Conservation (phyloP, 768 basidiomycete genomes). For the Trametes elegans region DNA sequence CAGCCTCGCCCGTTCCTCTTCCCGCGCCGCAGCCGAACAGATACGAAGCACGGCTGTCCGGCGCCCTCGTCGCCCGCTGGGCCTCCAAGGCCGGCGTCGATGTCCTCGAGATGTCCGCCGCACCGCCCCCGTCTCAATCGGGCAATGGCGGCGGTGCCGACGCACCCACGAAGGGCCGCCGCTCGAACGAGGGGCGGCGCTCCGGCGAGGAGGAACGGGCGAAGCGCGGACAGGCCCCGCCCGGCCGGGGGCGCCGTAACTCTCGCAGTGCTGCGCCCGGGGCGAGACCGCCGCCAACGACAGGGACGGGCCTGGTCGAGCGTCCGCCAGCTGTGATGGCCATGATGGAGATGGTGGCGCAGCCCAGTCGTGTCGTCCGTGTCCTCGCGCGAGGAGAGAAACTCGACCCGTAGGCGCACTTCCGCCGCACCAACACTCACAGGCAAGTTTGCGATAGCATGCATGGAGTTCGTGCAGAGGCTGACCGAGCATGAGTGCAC, state of each 20-base stretch:
- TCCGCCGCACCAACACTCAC: not conserved
- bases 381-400: conserved; percentile 86
- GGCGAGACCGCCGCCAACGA: conserved; percentile 13
- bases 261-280: conserved; percentile 16
- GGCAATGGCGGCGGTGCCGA: not conserved
- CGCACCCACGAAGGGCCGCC: conserved; percentile 10
- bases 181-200: conserved; percentile 24
- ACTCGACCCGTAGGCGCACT: conserved; percentile 47
- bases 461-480: not conserved
- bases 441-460: not conserved
- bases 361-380: conserved; percentile 72
- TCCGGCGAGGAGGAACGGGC: conserved; percentile 31
- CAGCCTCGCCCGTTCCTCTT: conserved; percentile 58
- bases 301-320: conserved; percentile 55
- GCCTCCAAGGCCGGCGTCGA: conserved; percentile 60
- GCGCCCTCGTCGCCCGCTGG: conserved; percentile 65
- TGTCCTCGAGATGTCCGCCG: conserved; percentile 53
- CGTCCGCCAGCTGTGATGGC: conserved; percentile 75
- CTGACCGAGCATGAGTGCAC: not conserved
- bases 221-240: conserved; percentile 18
- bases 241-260: conserved; percentile 24
- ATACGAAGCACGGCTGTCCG: conserved; percentile 63
- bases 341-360: conserved; percentile 77
- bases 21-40: conserved; percentile 59
- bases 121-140: conserved; percentile 9